phyloP scores from a whole-genome alignment of 164 flowering plant species.

The Chimonanthus salicifolius region DNA sequence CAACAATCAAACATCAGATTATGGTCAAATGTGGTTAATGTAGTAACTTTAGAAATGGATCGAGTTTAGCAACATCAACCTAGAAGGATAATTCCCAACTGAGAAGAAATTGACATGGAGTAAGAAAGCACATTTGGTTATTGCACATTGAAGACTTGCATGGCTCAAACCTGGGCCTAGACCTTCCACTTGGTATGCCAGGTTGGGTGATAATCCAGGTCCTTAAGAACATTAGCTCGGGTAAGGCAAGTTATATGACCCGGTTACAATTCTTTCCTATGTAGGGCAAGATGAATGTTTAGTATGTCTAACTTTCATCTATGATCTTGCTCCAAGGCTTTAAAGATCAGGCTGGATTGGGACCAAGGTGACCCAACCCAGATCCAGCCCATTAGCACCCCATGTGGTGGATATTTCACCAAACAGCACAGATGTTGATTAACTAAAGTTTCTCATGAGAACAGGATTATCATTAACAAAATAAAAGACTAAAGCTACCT shows the following conservation, averaged over 20 bases:
- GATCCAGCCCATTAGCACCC: background rate
- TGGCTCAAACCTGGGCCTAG: background rate
- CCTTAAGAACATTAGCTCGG: too few relatives aligned
- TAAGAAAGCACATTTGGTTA: background rate
- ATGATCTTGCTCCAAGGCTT: background rate
- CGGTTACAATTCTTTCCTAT: too few relatives aligned
- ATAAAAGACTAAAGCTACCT: conserved; percentile 36
- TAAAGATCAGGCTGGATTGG: background rate
- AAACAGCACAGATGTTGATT: background rate
- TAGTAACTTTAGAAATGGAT: background rate
- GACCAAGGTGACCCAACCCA: background rate
- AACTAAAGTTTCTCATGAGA: background rate
- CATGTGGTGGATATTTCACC: too few relatives aligned
- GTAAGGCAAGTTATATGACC: too few relatives aligned
- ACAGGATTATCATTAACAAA: background rate
- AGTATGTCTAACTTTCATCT: too few relatives aligned
- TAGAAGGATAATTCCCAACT: background rate
- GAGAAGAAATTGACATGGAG: background rate
- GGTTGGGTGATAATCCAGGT: background rate
- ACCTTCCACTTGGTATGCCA: background rate
- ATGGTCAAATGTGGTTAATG: background rate
- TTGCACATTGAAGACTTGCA: background rate
- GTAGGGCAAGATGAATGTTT: too few relatives aligned
- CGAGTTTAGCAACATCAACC: background rate
- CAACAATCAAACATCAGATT: background rate